Evolutionary conservation across 768 basidiomycete species (phyloP).

Genomic region (Macrolepiota albuminosa): DNA sequence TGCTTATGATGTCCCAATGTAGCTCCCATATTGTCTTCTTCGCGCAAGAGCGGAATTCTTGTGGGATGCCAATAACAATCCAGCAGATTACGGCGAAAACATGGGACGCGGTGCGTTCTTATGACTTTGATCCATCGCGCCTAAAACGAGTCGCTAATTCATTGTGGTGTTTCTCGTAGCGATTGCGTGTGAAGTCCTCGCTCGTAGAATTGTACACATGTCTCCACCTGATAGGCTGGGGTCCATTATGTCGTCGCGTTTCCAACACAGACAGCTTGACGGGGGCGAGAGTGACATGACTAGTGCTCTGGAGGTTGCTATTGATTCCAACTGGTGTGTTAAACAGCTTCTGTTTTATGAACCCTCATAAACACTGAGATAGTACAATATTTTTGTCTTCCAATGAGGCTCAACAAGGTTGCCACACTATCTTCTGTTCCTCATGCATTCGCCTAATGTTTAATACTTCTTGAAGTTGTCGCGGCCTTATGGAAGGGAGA

Average conservation of each 20-base stretch:
- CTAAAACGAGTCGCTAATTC: conserved; percentile 1
- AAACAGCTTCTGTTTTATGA: background rate
- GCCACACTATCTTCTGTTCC: conserved; percentile 9
- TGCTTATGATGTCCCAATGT: background rate
- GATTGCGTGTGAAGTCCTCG: conserved; percentile 79
- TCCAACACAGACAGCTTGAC: conserved; percentile 64
- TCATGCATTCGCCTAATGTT: background rate
- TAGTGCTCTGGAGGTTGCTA: conserved; percentile 85
- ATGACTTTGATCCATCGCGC: background rate
- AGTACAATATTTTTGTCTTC: conserved; percentile 86
- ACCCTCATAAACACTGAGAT: background rate
- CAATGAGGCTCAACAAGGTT: conserved; percentile 78
- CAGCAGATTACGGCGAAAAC: conserved; percentile 87
- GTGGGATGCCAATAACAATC: conserved; percentile 74
- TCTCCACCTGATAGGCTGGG: conserved; percentile 58
- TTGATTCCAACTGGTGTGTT: conserved; percentile 80
- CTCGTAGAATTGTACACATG: conserved; percentile 73
- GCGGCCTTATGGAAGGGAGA: conserved; percentile 80
- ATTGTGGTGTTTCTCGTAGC: conserved; percentile 34
- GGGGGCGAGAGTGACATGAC: conserved; percentile 71
- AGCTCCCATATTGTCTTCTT: conserved; percentile 82
- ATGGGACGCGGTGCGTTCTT: conserved; percentile 58
- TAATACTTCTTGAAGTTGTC: conserved; percentile 49
- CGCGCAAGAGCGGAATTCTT: conserved; percentile 77
- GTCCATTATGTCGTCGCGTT: conserved; percentile 74